Percentiles rank a stretch among this genome's conserved stretches.
Conservation (phyloP, 2,329 filamentous ascomycete genomes). For the Hymenoscyphus scutula region DNA sequence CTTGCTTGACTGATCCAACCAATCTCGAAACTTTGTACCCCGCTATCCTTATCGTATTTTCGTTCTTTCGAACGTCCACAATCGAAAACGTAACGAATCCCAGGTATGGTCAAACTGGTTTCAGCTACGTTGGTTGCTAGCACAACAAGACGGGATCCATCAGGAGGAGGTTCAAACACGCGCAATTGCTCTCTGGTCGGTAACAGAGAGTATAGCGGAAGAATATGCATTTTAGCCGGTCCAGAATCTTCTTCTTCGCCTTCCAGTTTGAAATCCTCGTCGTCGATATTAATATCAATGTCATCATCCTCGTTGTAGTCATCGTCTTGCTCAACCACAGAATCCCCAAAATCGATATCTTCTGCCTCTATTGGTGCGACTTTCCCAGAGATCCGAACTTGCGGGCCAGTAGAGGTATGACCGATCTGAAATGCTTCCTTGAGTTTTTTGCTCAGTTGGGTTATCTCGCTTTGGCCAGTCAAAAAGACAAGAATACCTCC, state of each 20-base stretch:
- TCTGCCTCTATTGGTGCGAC: slow-evolving; percentile 81
- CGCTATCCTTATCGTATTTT: slow-evolving; percentile 80
- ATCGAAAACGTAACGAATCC: slow-evolving; percentile 93
- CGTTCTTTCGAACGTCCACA: slow-evolving; percentile 90
- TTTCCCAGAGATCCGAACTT: slow-evolving; percentile 71
- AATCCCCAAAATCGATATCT: slow-evolving; percentile 78
- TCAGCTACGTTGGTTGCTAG: slow-evolving; percentile 96
- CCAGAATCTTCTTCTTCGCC: slow-evolving; percentile 64
- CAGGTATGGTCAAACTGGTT: slow-evolving; percentile 94
- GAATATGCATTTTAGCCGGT: slow-evolving; percentile 74
- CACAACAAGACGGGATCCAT: slow-evolving; percentile 80
- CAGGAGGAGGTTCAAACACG: slow-evolving; percentile 83
- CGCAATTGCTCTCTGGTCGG: slow-evolving; percentile 87
- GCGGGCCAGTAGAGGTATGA: slow-evolving; percentile 53
- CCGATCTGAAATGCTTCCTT: slow-evolving; percentile 58
- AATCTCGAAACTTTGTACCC: slow-evolving; percentile 93
- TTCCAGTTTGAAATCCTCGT: slow-evolving; percentile 51
- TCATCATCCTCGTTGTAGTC: slow-evolving; percentile 55
- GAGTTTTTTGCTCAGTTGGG: slow-evolving; percentile 74
- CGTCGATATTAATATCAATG: slow-evolving; percentile 56
- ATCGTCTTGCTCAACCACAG: slow-evolving; percentile 53
- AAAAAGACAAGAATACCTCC: slow-evolving; percentile 93
- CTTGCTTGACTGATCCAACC: slow-evolving; percentile 98
- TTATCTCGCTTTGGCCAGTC: slow-evolving; percentile 90
- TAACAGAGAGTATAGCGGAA: slow-evolving; percentile 92